These are phyloP conservation scores for Erigeron canadensis DNA, from an alignment of 129 eudicot species.

Conservation along the genomic window DNA sequence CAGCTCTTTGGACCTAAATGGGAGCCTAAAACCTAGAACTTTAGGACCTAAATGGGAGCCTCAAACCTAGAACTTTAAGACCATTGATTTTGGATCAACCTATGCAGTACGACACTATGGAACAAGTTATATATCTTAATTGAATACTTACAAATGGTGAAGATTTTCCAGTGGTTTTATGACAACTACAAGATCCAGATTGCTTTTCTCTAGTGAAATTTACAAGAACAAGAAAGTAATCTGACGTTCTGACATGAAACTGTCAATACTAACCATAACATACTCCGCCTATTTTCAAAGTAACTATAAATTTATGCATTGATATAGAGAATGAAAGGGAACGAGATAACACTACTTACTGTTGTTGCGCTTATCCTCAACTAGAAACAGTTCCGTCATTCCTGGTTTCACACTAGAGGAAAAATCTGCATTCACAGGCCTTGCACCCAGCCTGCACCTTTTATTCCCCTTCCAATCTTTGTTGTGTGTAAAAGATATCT, in stretches of 20 bases:
- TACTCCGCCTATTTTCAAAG: not conserved
- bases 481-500: conserved; percentile 46
- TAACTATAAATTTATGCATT: not conserved
- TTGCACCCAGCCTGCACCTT: conserved; percentile 50
- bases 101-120: too few species aligned
- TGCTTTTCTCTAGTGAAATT: not conserved
- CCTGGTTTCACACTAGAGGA: conserved; percentile 47
- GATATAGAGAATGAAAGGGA: conserved; percentile 21
- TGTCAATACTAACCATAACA: not conserved
- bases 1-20: too few species aligned
- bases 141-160: not conserved
- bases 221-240: not conserved
- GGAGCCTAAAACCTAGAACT: too few species aligned
- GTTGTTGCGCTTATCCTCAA: conserved; percentile 48
- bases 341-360: conserved; percentile 37
- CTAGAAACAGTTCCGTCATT: conserved; percentile 51
- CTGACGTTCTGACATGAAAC: not conserved
- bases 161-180: too few species aligned
- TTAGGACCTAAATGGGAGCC: too few species aligned
- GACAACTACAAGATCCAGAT: not conserved
- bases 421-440: conserved; percentile 27
- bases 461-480: conserved; percentile 42
- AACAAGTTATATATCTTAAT: too few species aligned
- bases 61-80: too few species aligned
- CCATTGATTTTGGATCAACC: too few species aligned